These are phyloP conservation scores for Termitomyces sp. DNA, from an alignment of 768 basidiomycete genomes.

Conservation along the genomic window DNA sequence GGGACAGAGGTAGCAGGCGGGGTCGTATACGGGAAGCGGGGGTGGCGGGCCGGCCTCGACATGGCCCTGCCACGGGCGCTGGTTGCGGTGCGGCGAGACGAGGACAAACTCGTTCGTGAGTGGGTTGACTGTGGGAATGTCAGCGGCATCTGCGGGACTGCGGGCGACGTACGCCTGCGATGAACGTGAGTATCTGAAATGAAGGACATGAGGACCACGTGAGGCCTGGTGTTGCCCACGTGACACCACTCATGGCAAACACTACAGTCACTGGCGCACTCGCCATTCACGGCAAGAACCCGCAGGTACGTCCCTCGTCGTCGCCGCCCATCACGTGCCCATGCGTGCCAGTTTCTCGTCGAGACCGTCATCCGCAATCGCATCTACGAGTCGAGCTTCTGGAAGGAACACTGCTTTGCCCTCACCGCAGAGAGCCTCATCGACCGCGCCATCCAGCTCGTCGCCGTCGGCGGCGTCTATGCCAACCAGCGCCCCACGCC, in stretches of 20 bases:
- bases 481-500: conserved; percentile 93
- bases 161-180: conserved; percentile 50
- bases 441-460: conserved; percentile 83
- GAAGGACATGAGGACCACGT: conserved; percentile 37
- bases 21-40: conserved; percentile 59
- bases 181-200: conserved; percentile 63
- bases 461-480: conserved; percentile 88
- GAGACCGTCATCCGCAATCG: conserved; percentile 95
- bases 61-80: conserved; percentile 90
- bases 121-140: conserved; percentile 59
- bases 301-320: conserved; percentile 55
- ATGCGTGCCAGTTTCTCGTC: conserved; percentile 66
- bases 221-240: no score
- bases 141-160: neutral
- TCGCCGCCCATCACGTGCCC: conserved; percentile 1
- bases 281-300: conserved; percentile 95
- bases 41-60: conserved; percentile 56
- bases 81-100: conserved; percentile 85
- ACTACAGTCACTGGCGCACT: conserved; percentile 84
- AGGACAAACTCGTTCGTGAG: conserved; percentile 72
- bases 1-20: conserved; percentile 82
- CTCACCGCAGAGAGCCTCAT: conserved; percentile 92
- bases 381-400: conserved; percentile 91
- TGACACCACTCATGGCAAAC: no score
- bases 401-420: conserved; percentile 99